phyloP scores from a whole-genome alignment of 148 eudicot genomes.

The Beta vulgaris region DNA sequence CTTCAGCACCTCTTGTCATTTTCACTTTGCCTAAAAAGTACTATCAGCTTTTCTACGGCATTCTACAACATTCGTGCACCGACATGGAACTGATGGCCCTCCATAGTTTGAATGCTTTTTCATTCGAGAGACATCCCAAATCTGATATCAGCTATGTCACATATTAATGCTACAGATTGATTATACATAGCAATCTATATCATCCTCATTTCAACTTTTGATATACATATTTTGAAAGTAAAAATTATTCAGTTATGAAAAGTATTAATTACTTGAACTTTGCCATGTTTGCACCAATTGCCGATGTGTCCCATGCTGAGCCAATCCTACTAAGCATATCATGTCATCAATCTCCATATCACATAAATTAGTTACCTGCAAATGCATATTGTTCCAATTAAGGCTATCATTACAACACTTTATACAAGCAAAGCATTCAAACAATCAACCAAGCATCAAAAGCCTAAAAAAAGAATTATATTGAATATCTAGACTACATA shows the following conservation, averaged over 20 bases:
- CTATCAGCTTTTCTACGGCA: no score
- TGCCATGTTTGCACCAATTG: conserved; percentile 77
- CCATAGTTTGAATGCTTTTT: conserved; percentile 75
- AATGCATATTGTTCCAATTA: conserved; percentile 4
- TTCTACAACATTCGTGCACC: no score
- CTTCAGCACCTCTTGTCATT: no score
- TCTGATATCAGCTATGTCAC: conserved; percentile 33
- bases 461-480: not conserved
- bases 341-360: conserved; percentile 82
- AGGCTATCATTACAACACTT: not conserved
- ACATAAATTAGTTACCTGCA: conserved; percentile 80
- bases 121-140: conserved; percentile 91
- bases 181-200: not conserved
- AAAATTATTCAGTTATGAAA: not conserved
- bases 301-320: conserved; percentile 79
- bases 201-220: not conserved
- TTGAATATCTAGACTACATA: not conserved
- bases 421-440: not conserved
- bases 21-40: no score
- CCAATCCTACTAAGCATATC: conserved; percentile 93
- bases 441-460: not conserved
- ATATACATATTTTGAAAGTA: not conserved
- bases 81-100: conserved; percentile 78
- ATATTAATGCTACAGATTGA: not conserved
- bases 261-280: conserved; percentile 54